Base-by-base conservation (phyloP, 306 rosid species). In the Alnus glutinosa region DNA sequence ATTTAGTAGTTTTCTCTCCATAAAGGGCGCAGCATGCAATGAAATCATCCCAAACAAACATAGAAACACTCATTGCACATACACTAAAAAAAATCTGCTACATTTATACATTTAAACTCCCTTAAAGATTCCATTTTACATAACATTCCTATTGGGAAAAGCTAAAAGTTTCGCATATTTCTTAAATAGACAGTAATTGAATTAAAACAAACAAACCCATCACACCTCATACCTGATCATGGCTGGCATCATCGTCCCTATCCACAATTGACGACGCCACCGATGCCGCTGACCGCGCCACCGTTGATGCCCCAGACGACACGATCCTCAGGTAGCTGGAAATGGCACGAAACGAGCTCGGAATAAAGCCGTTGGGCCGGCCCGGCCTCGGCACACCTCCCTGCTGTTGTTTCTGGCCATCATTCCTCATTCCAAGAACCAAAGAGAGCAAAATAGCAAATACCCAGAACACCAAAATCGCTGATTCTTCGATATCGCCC, bases 231-330 rank as follows among this genome's bases (percentile, higher is more conserved):
- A 96, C 99, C 94, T 96, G 98, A 85, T 89, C 98, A 83, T 85
- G 88, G 70, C 78, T 87, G 28, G 86, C 83, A 51, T 84, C 97
- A 61, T 89, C 98, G 34, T 91, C 94, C 82, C 88, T 90, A 34
- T 96, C 99, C 57, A 87, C 97, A 83, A 93, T 88, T 10, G 98
- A 90, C 10, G 97, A 90, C 9, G 99, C 99, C 61, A 87, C 98
- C 0, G 97, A 96, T 9, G 96, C 98, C 12, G 99, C 98, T 15
- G 99, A 93, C 46, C 97, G 86, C 0, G 98, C 99, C 51, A 96
- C 99, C 2, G 93, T 93, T 2, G 99, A 96, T 77, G 99, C 99
- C 69, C 99, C 96, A 0, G 96, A 88, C 2, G 99, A 93, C 42
- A 96, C 99, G 14, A 93, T 90, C 77, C 87, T 93, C 77, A 91